phyloP scores from a whole-genome alignment of 148 eudicot species.

The Selenicereus undatus region DNA sequence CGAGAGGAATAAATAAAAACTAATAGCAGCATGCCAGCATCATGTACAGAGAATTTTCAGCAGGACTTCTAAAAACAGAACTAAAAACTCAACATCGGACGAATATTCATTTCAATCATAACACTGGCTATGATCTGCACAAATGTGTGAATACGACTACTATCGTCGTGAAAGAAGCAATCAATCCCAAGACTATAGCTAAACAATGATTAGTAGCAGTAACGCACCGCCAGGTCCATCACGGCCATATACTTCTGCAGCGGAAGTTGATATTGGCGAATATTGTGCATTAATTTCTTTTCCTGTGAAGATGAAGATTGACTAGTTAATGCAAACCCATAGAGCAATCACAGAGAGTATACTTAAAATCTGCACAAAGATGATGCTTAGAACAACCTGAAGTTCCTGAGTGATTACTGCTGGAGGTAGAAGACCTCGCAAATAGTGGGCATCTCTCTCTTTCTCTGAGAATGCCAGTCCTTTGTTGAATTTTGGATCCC shows the following conservation, averaged over 20 bases:
- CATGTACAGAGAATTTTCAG: too few species aligned
- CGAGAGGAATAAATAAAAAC: too few species aligned
- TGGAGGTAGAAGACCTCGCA: slow-evolving; percentile 88
- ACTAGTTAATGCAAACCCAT: neutral
- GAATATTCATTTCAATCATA: too few species aligned
- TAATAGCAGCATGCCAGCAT: too few species aligned
- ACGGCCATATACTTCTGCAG: slow-evolving; percentile 80
- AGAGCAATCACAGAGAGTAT: neutral
- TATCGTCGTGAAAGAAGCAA: neutral
- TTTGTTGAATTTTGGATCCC: slow-evolving; percentile 85
- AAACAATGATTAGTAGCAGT: neutral
- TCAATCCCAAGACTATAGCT: neutral
- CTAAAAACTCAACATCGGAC: too few species aligned
- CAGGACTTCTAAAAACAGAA: too few species aligned
- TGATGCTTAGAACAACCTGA: slow-evolving; percentile 43
- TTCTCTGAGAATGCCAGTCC: slow-evolving; percentile 79
- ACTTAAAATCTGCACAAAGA: neutral
- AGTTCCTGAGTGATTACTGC: slow-evolving; percentile 55
- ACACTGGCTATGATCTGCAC: neutral
- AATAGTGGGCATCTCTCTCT: slow-evolving; percentile 86
- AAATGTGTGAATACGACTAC: neutral
- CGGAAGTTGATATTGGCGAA: slow-evolving; percentile 84
- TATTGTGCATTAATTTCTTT: slow-evolving; percentile 62
- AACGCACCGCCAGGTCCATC: slow-evolving; percentile 80
- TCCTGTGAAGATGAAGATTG: slow-evolving; percentile 39